Conservation (phyloP, 2,329 filamentous ascomycete genomes). For the Claviceps sp. region DNA sequence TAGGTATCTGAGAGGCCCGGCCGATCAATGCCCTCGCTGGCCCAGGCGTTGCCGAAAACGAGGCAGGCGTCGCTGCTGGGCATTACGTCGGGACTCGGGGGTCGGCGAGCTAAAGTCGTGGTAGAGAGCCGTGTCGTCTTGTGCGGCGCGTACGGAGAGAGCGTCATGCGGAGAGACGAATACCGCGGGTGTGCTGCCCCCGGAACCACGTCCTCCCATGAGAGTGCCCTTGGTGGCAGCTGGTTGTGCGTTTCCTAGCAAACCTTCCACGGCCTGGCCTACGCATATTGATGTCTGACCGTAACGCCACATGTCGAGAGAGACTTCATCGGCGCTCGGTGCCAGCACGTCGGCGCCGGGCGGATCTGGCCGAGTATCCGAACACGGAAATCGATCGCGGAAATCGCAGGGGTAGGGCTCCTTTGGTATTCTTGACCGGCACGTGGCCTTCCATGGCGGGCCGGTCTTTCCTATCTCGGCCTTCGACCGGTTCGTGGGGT, state of each 20-base stretch:
- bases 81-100: constrained; percentile 29
- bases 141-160: constrained; percentile 33
- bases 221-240: constrained; percentile 30
- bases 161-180: constrained; percentile 42
- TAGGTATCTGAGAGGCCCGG: constrained; percentile 51
- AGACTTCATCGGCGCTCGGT: constrained; percentile 19
- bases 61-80: constrained; percentile 48
- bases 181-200: constrained; percentile 31
- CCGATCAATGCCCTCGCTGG: constrained; percentile 58
- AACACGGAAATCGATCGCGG: constrained; percentile 43
- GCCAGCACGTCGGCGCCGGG: constrained; percentile 30
- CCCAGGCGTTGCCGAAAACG: constrained; percentile 53
- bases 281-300: constrained; percentile 12
- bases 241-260: background rate
- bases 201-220: constrained; percentile 32
- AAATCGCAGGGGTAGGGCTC: constrained; percentile 37
- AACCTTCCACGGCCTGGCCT: constrained; percentile 12
- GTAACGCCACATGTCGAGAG: constrained; percentile 21
- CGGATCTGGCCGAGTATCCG: constrained; percentile 42
- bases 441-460: constrained; percentile 48
- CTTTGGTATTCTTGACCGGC: constrained; percentile 46
- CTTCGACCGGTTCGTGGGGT: constrained; percentile 41
- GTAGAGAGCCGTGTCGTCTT: constrained; percentile 43
- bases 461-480: constrained; percentile 30
- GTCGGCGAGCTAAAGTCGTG: constrained; percentile 41